phyloP scores from a whole-genome alignment of 768 basidiomycete species.

The Mycena kentingensis region DNA sequence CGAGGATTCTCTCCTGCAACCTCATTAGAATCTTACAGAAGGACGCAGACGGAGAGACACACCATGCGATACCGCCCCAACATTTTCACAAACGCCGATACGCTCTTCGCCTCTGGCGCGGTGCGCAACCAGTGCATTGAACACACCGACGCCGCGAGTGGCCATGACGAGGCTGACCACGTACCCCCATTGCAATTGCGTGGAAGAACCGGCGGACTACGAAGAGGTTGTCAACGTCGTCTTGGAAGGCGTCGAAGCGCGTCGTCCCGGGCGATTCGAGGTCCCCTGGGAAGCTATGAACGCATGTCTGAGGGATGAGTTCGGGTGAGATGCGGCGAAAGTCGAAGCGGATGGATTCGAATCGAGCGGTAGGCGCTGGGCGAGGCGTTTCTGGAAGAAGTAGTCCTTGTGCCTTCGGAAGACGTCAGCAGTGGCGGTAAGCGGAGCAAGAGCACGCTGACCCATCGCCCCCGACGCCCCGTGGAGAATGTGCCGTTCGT shows the following conservation, averaged over 20 bases:
- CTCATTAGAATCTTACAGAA: conserved; percentile 7
- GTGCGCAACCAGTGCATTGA: conserved; percentile 70
- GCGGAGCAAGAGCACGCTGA: conserved; percentile 36
- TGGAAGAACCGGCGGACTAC: conserved; percentile 66
- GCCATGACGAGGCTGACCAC: conserved; percentile 69
- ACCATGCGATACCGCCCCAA: conserved; percentile 79
- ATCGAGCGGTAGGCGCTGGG: conserved; percentile 64
- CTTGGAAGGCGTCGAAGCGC: conserved; percentile 57
- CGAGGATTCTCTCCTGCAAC: conserved; percentile 42
- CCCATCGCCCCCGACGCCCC: conserved; percentile 83
- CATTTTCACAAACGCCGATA: conserved; percentile 69
- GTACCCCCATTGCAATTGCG: conserved; percentile 61
- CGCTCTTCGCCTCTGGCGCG: conserved; percentile 54
- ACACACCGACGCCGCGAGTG: conserved; percentile 80
- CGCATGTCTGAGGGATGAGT: conserved; percentile 6
- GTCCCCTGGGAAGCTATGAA: conserved; percentile 45
- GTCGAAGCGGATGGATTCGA: conserved; percentile 87
- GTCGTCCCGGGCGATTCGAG: conserved; percentile 74
- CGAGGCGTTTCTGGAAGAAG: conserved; percentile 75
- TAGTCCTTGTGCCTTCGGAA: conserved; percentile 77
- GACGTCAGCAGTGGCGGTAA: conserved; percentile 27
- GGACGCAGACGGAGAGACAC: neutral
- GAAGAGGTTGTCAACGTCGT: conserved; percentile 67
- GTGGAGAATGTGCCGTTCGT: conserved; percentile 65
- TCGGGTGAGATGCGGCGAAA: conserved; percentile 59